A percentile compares a stretch with the other conserved stretches of the same genome.
Evolutionary conservation across 2,329 filamentous ascomycete species (phyloP).

Genomic region (Orbilia ellipsospora): DNA sequence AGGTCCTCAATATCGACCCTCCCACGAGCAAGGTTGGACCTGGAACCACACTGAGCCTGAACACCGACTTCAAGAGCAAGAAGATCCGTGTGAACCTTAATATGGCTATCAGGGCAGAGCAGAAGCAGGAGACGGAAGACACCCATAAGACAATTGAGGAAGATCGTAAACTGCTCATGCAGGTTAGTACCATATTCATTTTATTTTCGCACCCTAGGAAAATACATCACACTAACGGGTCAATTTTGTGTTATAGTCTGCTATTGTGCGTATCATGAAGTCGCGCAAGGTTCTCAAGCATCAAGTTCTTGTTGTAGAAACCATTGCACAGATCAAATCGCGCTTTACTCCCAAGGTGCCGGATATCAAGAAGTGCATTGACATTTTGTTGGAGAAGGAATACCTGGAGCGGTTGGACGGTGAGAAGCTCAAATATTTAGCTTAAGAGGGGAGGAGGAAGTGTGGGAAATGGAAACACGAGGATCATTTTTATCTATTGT

Average conservation of each 20-base stretch:
- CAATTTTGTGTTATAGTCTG: conserved; percentile 73
- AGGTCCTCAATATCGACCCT: conserved; percentile 79
- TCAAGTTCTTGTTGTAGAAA: conserved; percentile 90
- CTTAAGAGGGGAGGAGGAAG: conserved; percentile 61
- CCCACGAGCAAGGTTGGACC: conserved; percentile 79
- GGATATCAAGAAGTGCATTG: conserved; percentile 99
- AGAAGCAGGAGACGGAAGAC: conserved; percentile 94
- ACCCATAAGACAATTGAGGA: conserved; percentile 99
- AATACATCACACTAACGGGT: conserved; percentile 30
- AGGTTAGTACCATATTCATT: conserved; percentile 73
- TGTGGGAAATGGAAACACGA: neutral
- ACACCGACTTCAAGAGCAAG: conserved; percentile 97
- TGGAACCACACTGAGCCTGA: conserved; percentile 83
- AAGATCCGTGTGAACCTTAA: conserved; percentile 98
- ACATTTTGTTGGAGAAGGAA: conserved; percentile 98
- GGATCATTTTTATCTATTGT: conserved; percentile 8
- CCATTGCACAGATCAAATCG: conserved; percentile 91
- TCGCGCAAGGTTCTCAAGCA: conserved; percentile 99
- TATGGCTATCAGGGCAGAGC: conserved; percentile 91
- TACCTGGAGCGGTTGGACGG: conserved; percentile 95
- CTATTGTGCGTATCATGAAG: conserved; percentile 99
- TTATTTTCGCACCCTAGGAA: neutral
- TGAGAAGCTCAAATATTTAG: conserved; percentile 93
- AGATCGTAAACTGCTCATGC: conserved; percentile 93
- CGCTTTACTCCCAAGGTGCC: conserved; percentile 92